Percentiles rank a stretch among this genome's conserved stretches.
These are phyloP conservation scores for Rhodotorula sp. DNA, from an alignment of 1,284 basidiomycete species.

Conservation along the genomic window DNA sequence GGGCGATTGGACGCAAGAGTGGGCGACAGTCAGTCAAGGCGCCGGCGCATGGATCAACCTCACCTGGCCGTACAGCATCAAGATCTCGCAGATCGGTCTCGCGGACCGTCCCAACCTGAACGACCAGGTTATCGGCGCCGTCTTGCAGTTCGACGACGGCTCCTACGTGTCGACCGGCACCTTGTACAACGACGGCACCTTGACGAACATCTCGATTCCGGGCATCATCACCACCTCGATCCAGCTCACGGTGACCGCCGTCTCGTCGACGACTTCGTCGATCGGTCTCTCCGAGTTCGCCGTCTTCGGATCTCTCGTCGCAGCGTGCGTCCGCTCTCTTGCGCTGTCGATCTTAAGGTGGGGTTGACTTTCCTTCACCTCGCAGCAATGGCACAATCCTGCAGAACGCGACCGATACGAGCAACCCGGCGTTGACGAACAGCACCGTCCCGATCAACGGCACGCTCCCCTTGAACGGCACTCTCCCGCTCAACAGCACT, in stretches of 20 bases:
- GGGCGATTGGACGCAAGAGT: conserved; percentile 30
- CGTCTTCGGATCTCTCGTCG: conserved; percentile 17
- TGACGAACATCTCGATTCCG: conserved; percentile 26
- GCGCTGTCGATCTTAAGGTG: too few species aligned
- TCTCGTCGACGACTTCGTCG: conserved; percentile 17
- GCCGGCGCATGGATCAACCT: conserved; percentile 31
- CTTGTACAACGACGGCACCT: conserved; percentile 33
- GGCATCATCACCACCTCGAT: conserved; percentile 25
- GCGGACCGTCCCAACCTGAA: conserved; percentile 35
- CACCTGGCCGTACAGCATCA: conserved; percentile 22
- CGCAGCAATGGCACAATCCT: background rate
- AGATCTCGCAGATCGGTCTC: conserved; percentile 21
- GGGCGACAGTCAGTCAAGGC: conserved; percentile 26
- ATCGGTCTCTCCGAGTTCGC: conserved; percentile 32
- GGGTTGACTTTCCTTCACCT: too few species aligned
- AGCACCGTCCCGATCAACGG: background rate
- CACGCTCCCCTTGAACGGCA: background rate
- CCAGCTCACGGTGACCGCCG: conserved; percentile 22
- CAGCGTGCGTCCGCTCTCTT: background rate
- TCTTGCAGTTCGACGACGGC: conserved; percentile 31
- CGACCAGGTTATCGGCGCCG: conserved; percentile 34
- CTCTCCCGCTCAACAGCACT: background rate
- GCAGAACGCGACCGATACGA: background rate
- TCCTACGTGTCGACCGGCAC: conserved; percentile 9
- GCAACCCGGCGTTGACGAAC: background rate